Evolutionary conservation across 2,329 filamentous ascomycete genomes (phyloP).

Genomic region (Penicillium sp.): DNA sequence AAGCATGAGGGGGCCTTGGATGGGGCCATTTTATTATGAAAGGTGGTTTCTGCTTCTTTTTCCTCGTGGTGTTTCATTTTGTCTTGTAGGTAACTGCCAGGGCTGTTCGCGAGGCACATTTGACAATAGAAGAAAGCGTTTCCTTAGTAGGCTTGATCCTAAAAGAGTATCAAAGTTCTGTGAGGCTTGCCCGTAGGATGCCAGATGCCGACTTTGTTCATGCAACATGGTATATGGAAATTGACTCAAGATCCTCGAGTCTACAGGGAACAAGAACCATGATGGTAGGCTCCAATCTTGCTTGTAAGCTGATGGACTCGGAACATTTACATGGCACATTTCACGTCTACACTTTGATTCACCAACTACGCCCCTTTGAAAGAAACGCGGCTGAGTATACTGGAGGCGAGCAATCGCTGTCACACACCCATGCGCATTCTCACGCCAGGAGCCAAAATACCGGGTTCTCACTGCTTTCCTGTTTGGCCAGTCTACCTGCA

Average conservation of each 20-base stretch:
- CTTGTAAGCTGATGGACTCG: background rate
- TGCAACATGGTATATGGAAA: background rate
- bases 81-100: conserved; percentile 1
- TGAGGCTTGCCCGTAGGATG: conserved; percentile 4
- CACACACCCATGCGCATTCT: conserved; percentile 18
- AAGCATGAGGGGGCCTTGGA: background rate
- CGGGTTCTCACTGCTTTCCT: conserved; percentile 36
- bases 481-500: conserved; percentile 19
- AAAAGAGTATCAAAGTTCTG: background rate
- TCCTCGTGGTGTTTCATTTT: background rate
- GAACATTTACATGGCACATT: background rate
- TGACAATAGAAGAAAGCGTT: background rate
- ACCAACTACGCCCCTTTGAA: background rate
- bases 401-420: conserved; percentile 30
- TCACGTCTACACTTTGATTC: background rate
- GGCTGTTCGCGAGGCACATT: conserved; percentile 7
- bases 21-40: conserved; percentile 7
- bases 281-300: background rate
- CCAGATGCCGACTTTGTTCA: conserved; percentile 3
- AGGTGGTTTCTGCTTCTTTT: background rate
- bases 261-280: background rate
- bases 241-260: background rate
- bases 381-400: conserved; percentile 38
- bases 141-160: background rate
- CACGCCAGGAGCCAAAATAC: conserved; percentile 43